Conservation (phyloP, 306 rosid species). For the Gastrolobium villosum region DNA sequence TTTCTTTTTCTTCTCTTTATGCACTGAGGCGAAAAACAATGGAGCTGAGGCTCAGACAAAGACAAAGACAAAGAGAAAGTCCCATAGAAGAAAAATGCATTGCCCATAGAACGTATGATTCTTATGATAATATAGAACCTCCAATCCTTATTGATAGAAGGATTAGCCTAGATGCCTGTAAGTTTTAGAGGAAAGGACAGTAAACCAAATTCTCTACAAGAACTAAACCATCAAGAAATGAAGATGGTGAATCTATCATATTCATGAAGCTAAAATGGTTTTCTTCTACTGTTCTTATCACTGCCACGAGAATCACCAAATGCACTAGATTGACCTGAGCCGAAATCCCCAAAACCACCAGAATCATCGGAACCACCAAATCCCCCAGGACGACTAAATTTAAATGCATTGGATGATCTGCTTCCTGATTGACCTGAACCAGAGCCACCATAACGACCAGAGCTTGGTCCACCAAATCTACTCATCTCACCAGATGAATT, state of each 20-base stretch:
- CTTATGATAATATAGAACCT: constrained; percentile 40
- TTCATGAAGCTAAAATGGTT: constrained; percentile 44
- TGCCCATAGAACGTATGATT: constrained; percentile 29
- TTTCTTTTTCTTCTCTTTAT: not conserved
- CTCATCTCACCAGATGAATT: constrained; percentile 45
- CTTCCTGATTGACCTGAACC: constrained; percentile 56
- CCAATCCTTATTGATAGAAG: constrained; percentile 30
- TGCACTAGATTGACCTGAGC: constrained; percentile 47
- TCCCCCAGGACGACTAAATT: constrained; percentile 40
- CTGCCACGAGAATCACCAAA: constrained; percentile 50
- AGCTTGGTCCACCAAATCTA: constrained; percentile 55
- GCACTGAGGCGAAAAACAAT: constrained; percentile 12
- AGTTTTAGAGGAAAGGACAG: constrained; percentile 38
- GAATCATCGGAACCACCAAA: constrained; percentile 51
- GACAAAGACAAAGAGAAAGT: not conserved
- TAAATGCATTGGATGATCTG: constrained; percentile 48
- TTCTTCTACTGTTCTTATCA: constrained; percentile 44
- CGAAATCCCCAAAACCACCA: constrained; percentile 53
- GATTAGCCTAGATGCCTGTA: constrained; percentile 40
- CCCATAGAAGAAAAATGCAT: constrained; percentile 15
- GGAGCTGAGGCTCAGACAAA: constrained; percentile 16
- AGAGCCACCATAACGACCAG: constrained; percentile 59
- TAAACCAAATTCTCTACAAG: constrained; percentile 47
- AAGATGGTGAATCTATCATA: constrained; percentile 41
- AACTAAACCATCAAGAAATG: constrained; percentile 39